Evolutionary conservation across 2,329 filamentous ascomycete species (phyloP).

Genomic region (Xylariaceae sp.): DNA sequence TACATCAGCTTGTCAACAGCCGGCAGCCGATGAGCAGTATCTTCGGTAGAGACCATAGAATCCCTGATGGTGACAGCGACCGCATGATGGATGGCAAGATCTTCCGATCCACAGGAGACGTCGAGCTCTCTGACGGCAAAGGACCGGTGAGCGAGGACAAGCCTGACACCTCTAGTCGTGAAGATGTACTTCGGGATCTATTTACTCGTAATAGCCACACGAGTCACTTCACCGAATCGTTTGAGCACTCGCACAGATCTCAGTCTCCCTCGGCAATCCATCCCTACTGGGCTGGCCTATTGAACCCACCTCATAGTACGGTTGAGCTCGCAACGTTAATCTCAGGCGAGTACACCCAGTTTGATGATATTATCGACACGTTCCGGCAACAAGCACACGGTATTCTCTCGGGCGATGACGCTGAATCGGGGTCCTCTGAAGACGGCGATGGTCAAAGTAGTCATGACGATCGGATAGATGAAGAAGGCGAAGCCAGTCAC

Average conservation of each 20-base stretch:
- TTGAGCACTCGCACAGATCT: conserved; percentile 27
- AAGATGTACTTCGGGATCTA: conserved; percentile 54
- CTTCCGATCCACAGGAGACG: conserved; percentile 56
- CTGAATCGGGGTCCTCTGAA: conserved; percentile 26
- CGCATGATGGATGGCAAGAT: conserved; percentile 62
- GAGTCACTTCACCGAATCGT: conserved; percentile 33
- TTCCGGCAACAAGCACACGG: conserved; percentile 25
- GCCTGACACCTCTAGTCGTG: conserved; percentile 55
- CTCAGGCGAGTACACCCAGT: conserved; percentile 28
- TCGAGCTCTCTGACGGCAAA: conserved; percentile 56
- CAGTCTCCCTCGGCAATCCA: conserved; percentile 26
- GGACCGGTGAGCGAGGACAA: conserved; percentile 55
- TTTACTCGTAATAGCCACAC: conserved; percentile 36
- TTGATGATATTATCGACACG: conserved; percentile 32
- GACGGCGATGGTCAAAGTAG: conserved; percentile 28
- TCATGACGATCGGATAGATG: conserved; percentile 23
- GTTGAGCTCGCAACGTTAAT: conserved; percentile 30
- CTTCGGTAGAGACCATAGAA: conserved; percentile 67
- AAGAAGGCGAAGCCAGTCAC: conserved; percentile 17
- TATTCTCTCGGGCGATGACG: conserved; percentile 18
- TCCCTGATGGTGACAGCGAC: conserved; percentile 58
- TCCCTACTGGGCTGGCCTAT: conserved; percentile 30
- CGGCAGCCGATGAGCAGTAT: conserved; percentile 69
- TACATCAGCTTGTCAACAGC: conserved; percentile 68
- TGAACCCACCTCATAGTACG: conserved; percentile 31